These are phyloP conservation scores for Pichia eremophila DNA, from an alignment of 805 yeast species.

Conservation along the genomic window DNA sequence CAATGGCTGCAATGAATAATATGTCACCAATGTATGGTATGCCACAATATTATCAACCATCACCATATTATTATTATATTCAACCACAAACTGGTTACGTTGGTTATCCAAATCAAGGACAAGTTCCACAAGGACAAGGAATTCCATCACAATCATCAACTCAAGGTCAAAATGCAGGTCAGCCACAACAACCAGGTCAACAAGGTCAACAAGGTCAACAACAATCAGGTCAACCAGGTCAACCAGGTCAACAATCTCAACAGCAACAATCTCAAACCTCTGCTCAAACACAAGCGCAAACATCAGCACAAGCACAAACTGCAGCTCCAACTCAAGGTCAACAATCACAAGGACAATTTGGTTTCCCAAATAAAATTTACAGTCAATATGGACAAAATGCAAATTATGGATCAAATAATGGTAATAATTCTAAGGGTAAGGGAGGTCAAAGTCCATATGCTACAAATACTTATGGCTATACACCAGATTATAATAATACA, in stretches of 20 bases:
- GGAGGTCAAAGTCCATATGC: not conserved
- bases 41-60: conserved; percentile 24
- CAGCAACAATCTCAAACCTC: conserved; percentile 13
- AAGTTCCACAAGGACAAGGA: conserved; percentile 14
- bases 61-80: conserved; percentile 25
- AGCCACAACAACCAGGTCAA: conserved; percentile 10
- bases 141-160: conserved; percentile 1
- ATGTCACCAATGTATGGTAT: conserved; percentile 23
- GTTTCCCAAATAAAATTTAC: conserved; percentile 21
- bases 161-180: conserved; percentile 2
- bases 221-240: conserved; percentile 10
- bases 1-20: conserved; percentile 9
- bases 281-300: conserved; percentile 1
- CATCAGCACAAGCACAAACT: conserved; percentile 4
- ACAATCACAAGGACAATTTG: conserved; percentile 12
- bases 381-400: conserved; percentile 18
- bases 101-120: conserved; percentile 13
- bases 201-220: conserved; percentile 11
- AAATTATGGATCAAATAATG: not conserved
- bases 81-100: conserved; percentile 7
- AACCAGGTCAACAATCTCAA: conserved; percentile 5
- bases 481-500: too few species aligned
- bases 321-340: conserved; percentile 11
- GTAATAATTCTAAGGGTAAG: conserved; percentile 2
- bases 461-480: too few species aligned